Evolutionary conservation across 495 filamentous ascomycete genomes (phyloP).

Genomic region (Daldinia concentrica): DNA sequence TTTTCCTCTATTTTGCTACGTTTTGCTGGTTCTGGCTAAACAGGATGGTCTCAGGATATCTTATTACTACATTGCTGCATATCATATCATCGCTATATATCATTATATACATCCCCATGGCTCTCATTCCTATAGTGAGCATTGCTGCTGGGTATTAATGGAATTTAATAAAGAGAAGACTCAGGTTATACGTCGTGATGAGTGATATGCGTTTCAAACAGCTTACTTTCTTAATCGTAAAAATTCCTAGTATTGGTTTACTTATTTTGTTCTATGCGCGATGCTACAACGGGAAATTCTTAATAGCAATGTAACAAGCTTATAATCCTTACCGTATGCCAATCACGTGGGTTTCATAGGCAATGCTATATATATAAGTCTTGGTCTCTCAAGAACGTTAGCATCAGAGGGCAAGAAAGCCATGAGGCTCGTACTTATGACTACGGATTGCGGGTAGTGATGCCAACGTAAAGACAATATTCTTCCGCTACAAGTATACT

Average conservation of each 20-base stretch:
- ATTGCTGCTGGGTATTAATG: constrained; percentile 26
- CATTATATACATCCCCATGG: constrained; percentile 7
- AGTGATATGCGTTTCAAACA: not conserved
- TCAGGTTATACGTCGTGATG: not conserved
- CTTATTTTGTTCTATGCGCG: too few relatives aligned
- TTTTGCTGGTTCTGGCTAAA: constrained; percentile 24
- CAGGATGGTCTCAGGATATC: constrained; percentile 9
- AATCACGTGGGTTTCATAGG: not conserved
- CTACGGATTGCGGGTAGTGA: not conserved
- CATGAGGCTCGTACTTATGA: not conserved
- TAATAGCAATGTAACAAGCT: too few relatives aligned
- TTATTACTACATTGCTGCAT: constrained; percentile 18
- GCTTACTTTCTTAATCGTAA: too few relatives aligned
- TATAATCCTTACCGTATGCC: not conserved
- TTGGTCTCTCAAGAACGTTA: not conserved
- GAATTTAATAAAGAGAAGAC: constrained; percentile 5
- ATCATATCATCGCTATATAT: constrained; percentile 25
- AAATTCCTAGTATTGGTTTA: too few relatives aligned
- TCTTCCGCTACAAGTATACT: not conserved
- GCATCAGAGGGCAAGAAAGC: not conserved
- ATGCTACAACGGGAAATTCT: too few relatives aligned
- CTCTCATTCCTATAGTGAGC: constrained; percentile 14
- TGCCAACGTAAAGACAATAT: not conserved
- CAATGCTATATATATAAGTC: not conserved
- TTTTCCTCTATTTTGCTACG: constrained; percentile 14